Base-by-base conservation (phyloP, 768 basidiomycete species). In the Coprinopsis strossmayeri region DNA sequence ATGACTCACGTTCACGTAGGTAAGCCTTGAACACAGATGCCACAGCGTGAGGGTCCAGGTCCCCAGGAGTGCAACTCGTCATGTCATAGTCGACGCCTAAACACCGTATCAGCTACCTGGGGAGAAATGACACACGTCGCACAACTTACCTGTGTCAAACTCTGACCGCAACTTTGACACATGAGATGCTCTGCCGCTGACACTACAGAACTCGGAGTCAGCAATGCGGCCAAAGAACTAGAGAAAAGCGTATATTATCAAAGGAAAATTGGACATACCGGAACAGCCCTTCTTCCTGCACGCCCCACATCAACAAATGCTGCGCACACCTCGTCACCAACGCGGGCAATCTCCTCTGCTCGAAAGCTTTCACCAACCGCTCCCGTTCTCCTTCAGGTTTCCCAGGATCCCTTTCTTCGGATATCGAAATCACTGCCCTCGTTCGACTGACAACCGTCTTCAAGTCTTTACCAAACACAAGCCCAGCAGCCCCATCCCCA, bases 41-140 rank as follows among this genome's bases (percentile, higher is more conserved):
- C 5, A 97, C 93, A 1, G 91, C 90, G 63, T 97, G 92, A 40
- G 94, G 94, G 60, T 97, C 94, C 28, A 97, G 68, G 59, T 97
- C 92, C 5, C 87, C 81, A 21, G 91, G 92, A 43, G 77, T 76
- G 53, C 83, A 87, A 53, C 79, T 78, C 34, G 73, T 67, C 68
- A 97, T 78, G 59, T 92, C 84, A 57, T 84, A 91, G 67, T 97
- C 94, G 45, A 84, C 87, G 49, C 92, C 91, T 84, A 58, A 34
- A 32, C 61, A n/a, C 47, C 46, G 25, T 17, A 23, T 58, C 40
- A 50, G 28, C 27, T 4, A 17, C 17, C 17, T 30, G 41, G 28
- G 40, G 35, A 56, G 37, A 48, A 39, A 38, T 28, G 34, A 23
- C 23, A 23, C 38, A 20, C 32, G 30, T 40, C 35, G 45, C 38